Evolutionary conservation across 345 rosid genomes (phyloP).

Genomic region (Ceriops tagal): DNA sequence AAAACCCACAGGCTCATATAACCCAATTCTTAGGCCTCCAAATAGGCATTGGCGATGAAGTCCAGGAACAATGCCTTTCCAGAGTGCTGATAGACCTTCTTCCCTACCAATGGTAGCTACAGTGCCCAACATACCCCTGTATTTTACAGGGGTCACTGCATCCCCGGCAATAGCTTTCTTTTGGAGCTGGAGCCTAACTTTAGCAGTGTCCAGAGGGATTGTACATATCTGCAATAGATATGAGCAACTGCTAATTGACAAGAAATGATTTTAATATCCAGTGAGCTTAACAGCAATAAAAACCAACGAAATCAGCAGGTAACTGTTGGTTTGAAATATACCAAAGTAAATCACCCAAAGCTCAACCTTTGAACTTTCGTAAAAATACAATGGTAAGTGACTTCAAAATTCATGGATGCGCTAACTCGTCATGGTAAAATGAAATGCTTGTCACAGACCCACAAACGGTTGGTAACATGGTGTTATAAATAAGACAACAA

Average conservation of each 20-base stretch:
- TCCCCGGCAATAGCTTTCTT: conserved; percentile 66
- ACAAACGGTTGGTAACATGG: too few relatives aligned
- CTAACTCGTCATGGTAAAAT: too few relatives aligned
- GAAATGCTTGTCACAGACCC: too few relatives aligned
- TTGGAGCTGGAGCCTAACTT: conserved; percentile 99
- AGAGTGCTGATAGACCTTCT: conserved; percentile 84
- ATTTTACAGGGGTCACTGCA: conserved; percentile 50
- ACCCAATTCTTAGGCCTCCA: conserved; percentile 95
- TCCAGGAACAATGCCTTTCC: conserved; percentile 97
- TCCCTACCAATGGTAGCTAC: conserved; percentile 89
- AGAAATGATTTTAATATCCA: background rate
- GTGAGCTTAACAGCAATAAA: too few relatives aligned
- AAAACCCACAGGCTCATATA: conserved; percentile 90
- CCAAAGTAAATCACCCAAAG: too few relatives aligned
- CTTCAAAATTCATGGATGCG: too few relatives aligned
- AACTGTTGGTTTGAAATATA: too few relatives aligned
- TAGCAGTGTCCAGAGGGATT: conserved; percentile 96
- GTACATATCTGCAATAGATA: conserved; percentile 67
- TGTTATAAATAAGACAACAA: too few relatives aligned
- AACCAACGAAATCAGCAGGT: too few relatives aligned
- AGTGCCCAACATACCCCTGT: conserved; percentile 90
- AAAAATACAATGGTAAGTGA: too few relatives aligned
- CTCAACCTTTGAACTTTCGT: too few relatives aligned
- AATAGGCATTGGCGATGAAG: conserved; percentile 92
- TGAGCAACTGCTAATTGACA: background rate